Evolutionary conservation across 2,329 filamentous ascomycete species (phyloP), one percentile per base, ranked within the genome.

Genomic region (Ceratocystis colombiana): DNA sequence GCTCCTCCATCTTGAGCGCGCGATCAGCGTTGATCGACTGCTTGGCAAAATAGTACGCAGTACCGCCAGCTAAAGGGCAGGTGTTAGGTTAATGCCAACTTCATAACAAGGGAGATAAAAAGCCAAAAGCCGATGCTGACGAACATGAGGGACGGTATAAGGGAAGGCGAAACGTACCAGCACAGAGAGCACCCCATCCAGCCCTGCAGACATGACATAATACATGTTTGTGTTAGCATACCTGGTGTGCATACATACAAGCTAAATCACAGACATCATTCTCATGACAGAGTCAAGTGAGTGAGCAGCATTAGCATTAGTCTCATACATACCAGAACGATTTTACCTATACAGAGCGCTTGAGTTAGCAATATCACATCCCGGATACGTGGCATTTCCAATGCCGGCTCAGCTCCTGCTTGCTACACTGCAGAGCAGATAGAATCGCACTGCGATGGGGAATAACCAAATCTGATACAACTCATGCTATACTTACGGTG

Each of bases 41-140:
- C 82, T 99, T 99, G 70, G 94, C 94, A 75, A 96, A 96, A 79
- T 89, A 91, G 81, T 97, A 99, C 72, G 93, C 91, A 69, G 88
- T 89, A 70, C 85, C 94, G 73, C 93, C 94, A 71, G 92, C 90
- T 91, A 61, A 25, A 66, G 45, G 28, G 50, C n/a, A 12, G 41
- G 46, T 22, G n/a, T 20, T n/a, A 25, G 15, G 5, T 5, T 46
- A n/a, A 10, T 28, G 8, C n/a, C n/a, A 53, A 20, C 17, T 5
- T 22, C 2, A 50, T 10, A 20, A 25, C 3, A 41, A 41, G 37
- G 37, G 37, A 41, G 37, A 41, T 12, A 41, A 41, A 41, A 41
- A 41, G 10, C 3, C 37, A 10, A 12, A 10, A 2, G 10, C 37
- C 37, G 10, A 63, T 25, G 46, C 8, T 12, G 30, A 22, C 41